phyloP scores from a whole-genome alignment of 106 monocot species.

The Xerophyta viscosa region DNA sequence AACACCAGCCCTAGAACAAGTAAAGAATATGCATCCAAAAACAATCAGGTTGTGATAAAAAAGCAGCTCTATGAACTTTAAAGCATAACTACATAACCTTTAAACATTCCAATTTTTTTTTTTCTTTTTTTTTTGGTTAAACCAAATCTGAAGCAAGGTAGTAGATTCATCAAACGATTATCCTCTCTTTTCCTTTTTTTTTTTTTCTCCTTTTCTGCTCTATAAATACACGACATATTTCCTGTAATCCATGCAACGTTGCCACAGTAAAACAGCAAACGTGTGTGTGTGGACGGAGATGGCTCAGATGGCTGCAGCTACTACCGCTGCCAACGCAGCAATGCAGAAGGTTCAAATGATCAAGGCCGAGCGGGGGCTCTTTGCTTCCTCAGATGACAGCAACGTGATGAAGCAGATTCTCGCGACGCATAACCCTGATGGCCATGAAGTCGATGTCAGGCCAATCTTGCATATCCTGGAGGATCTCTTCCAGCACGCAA shows the following conservation, averaged over 20 bases:
- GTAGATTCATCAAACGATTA: constrained; percentile 15
- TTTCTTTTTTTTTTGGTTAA: background rate
- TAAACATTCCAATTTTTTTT: no score
- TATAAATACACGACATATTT: background rate
- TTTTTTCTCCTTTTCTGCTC: background rate
- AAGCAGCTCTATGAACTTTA: background rate
- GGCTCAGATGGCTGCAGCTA: constrained; percentile 5
- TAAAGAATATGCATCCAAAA: no score
- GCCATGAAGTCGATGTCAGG: constrained; percentile 43
- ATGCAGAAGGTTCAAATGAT: constrained; percentile 37
- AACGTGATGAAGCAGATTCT: constrained; percentile 58
- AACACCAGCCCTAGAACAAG: no score
- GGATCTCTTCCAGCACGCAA: constrained; percentile 43
- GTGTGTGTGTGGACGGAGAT: background rate
- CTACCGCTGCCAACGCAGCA: constrained; percentile 4
- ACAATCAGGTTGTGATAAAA: no score
- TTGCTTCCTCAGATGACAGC: constrained; percentile 57
- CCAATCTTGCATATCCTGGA: constrained; percentile 49
- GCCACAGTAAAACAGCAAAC: background rate
- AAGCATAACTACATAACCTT: no score
- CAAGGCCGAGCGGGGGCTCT: constrained; percentile 52
- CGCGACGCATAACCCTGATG: constrained; percentile 64
- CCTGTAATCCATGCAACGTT: background rate
- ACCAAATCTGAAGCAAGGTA: constrained; percentile 17
- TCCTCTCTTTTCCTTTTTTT: background rate